Percentiles rank a stretch among this genome's conserved stretches.
Evolutionary conservation across 495 filamentous ascomycete genomes (phyloP).

Genomic region (Aspergillus egyptiacus): DNA sequence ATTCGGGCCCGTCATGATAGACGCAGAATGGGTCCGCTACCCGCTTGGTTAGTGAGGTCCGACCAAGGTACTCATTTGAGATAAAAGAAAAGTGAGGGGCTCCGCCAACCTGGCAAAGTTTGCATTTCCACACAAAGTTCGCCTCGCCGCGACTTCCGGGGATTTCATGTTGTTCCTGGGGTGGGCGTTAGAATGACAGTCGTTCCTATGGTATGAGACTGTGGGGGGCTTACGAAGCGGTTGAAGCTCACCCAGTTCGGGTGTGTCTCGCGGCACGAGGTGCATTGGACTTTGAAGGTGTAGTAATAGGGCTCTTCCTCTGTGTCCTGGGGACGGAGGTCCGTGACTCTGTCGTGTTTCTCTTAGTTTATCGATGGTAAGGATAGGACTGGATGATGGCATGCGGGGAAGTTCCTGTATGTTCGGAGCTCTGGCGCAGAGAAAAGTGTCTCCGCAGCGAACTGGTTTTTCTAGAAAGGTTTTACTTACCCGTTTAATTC

Average conservation of each 20-base stretch:
- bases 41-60: neutral
- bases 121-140: slow-evolving; percentile 98
- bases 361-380: slow-evolving; percentile 13
- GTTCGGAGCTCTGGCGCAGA: neutral
- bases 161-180: slow-evolving; percentile 76
- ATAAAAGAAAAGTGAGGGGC: neutral
- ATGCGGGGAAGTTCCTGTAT: slow-evolving; percentile 6
- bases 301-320: slow-evolving; percentile 80
- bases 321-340: slow-evolving; percentile 78
- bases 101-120: slow-evolving; percentile 72
- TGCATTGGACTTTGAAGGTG: slow-evolving; percentile 95
- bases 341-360: slow-evolving; percentile 63
- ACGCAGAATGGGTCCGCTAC: slow-evolving; percentile 60
- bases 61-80: neutral
- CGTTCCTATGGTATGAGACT: neutral
- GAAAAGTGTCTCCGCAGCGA: neutral
- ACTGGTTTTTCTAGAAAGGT: neutral
- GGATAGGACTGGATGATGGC: neutral
- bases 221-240: slow-evolving; percentile 64
- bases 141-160: slow-evolving; percentile 90
- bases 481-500: slow-evolving; percentile 64
- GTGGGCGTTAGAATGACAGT: neutral
- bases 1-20: slow-evolving; percentile 64
- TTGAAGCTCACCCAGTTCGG: slow-evolving; percentile 81
- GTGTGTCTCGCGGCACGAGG: slow-evolving; percentile 86